Percentiles rank a stretch among this genome's conserved stretches.
Conservation (phyloP, 2,329 filamentous ascomycete genomes). For the Phialemonium atrogriseum region DNA sequence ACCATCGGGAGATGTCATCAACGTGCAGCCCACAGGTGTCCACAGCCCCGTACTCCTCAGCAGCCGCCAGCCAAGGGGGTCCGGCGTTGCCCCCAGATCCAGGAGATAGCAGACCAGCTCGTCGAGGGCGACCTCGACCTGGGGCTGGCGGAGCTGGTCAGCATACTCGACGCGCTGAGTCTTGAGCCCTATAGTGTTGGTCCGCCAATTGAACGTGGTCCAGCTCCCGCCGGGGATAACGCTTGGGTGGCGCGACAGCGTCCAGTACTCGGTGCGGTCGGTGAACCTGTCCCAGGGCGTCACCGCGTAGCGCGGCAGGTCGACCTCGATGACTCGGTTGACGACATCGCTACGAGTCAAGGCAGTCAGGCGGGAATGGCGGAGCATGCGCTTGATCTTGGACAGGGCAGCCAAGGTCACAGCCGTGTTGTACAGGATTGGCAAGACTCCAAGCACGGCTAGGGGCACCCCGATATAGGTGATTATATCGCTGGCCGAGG, state of each 20-base stretch:
- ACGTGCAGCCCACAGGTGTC: slow-evolving; percentile 49
- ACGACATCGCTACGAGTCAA: slow-evolving; percentile 56
- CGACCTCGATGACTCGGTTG: slow-evolving; percentile 58
- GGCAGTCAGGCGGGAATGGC: slow-evolving; percentile 46
- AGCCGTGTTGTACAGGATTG: slow-evolving; percentile 58
- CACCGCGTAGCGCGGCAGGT: slow-evolving; percentile 56
- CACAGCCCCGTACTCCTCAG: slow-evolving; percentile 49
- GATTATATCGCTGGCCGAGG: slow-evolving; percentile 20
- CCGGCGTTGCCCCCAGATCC: slow-evolving; percentile 54
- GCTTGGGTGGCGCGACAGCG: slow-evolving; percentile 39
- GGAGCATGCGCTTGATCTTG: slow-evolving; percentile 50
- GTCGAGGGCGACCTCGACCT: slow-evolving; percentile 47
- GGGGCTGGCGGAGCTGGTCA: slow-evolving; percentile 44
- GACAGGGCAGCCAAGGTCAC: slow-evolving; percentile 51
- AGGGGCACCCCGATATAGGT: slow-evolving; percentile 26
- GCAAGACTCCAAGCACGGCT: slow-evolving; percentile 38
- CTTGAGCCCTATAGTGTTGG: slow-evolving; percentile 52
- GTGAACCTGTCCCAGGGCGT: slow-evolving; percentile 49
- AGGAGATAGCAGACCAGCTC: slow-evolving; percentile 54
- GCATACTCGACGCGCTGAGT: slow-evolving; percentile 57
- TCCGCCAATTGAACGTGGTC: slow-evolving; percentile 59
- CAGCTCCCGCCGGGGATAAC: slow-evolving; percentile 52
- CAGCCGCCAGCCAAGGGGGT: slow-evolving; percentile 49
- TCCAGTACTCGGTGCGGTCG: slow-evolving; percentile 50
- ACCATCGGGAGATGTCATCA: slow-evolving; percentile 46